Base-by-base conservation (phyloP, 108 stramenopile genomes). In the Cyclotella cryptica region DNA sequence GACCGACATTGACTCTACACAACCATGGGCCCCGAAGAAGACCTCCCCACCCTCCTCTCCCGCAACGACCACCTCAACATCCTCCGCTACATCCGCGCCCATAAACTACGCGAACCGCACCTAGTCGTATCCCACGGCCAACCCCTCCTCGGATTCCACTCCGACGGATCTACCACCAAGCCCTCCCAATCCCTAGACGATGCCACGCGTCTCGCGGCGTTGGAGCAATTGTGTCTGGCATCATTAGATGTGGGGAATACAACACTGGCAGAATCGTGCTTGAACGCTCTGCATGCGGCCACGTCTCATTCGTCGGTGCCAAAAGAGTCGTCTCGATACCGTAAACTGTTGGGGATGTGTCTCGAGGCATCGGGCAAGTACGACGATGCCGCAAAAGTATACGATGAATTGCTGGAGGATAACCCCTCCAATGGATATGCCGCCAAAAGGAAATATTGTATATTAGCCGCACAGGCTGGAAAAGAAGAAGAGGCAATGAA, bases 401-500 rank as follows among this genome's bases (percentile, higher is more conserved):
- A 95, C 69, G 87, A 93, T 55, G 80, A 59, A 21, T 51, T 95
- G 58, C 76, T 93, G 17, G 66, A 71, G 41, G 88, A 87, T 3
- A 93, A 92, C 68, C 94, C 94, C 19, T 87, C 92, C 46, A 95
- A 95, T 86, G 42, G 78, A n/a, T 68, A 86, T 45, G 94, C 91
- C 5, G 69, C 90, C 68, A 90, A 90, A 64, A 81, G 94, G 22
- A 90, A 92, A 77, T 95, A 95, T 71, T 90, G 88, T 69, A 79
- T 93, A 35, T 70, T 85, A 19, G 72, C 88, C 43, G 78, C 90
- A 15, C 83, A 84, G 52, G 21, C 74, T 19, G 81, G 78, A 18
- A 79, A 79, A 47, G 77, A 88, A 28, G 26, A 26, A 8, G 67
- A 73, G 27, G 83, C 88, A 3, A 51, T 78, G 58, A 71, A 81